These are phyloP conservation scores for Lecanicillium sp. DNA, from an alignment of 2,329 filamentous ascomycete genomes.

Conservation along the genomic window DNA sequence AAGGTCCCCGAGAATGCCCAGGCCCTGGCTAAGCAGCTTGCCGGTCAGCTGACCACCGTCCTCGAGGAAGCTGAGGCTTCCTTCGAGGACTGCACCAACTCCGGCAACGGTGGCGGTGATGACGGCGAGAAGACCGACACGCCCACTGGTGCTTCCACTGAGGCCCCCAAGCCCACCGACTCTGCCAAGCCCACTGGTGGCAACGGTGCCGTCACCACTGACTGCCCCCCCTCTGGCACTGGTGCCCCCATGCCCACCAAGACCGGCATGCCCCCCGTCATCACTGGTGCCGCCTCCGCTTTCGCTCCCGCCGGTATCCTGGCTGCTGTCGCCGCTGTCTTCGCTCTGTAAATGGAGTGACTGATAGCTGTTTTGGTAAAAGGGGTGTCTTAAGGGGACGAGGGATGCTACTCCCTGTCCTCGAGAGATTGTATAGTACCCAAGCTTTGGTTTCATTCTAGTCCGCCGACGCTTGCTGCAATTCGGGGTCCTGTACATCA, in stretches of 20 bases:
- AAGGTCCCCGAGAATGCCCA: constrained; percentile 18
- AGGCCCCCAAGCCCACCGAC: constrained; percentile 1
- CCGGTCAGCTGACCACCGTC: constrained; percentile 12
- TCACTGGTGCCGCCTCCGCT: constrained; percentile 2
- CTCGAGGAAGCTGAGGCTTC: constrained; percentile 5
- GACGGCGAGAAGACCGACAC: no score
- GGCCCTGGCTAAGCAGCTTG: constrained; percentile 15
- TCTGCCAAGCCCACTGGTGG: constrained; percentile 8
- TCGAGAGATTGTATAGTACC: constrained; percentile 8
- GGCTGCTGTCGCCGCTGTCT: constrained; percentile 8
- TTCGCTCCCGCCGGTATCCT: constrained; percentile 8
- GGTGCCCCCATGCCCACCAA: constrained; percentile 3
- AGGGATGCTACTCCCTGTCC: not conserved
- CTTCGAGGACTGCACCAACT: constrained; percentile 9
- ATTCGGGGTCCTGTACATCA: no score
- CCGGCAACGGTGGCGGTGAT: not conserved
- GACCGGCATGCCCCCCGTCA: not conserved
- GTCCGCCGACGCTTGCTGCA: no score
- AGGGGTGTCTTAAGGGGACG: no score
- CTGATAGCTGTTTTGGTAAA: no score
- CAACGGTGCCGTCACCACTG: constrained; percentile 4
- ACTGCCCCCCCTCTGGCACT: constrained; percentile 1
- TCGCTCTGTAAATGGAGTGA: constrained; percentile 9
- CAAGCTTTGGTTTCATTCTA: constrained; percentile 6
- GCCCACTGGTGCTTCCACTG: not conserved